A percentile compares a stretch with the other conserved stretches of the same genome.
phyloP scores from a whole-genome alignment of 495 filamentous ascomycete genomes.

The Neurospora hispaniola region DNA sequence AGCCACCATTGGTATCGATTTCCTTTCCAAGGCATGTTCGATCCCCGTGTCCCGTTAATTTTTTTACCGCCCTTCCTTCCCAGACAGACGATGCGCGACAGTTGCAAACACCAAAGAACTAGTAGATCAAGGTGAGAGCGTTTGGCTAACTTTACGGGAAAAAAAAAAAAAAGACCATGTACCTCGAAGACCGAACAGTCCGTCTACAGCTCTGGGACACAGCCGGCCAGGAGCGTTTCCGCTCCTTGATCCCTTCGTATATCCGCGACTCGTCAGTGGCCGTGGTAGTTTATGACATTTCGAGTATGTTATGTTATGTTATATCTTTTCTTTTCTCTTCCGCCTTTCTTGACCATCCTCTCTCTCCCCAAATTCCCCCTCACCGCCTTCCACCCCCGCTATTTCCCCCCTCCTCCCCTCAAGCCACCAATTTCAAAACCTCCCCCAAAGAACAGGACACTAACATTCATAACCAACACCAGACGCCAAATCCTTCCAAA shows the following conservation, averaged over 20 bases:
- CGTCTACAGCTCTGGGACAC: constrained; percentile 98
- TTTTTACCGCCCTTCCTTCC: neutral
- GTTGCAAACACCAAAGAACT: neutral
- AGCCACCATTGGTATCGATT: constrained; percentile 98
- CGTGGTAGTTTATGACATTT: constrained; percentile 97
- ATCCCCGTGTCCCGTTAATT: too few species aligned
- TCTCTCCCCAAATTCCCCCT: neutral
- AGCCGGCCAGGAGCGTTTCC: constrained; percentile 93
- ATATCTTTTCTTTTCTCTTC: neutral
- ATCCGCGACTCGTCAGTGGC: constrained; percentile 95
- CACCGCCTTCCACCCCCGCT: neutral
- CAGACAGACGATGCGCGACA: neutral
- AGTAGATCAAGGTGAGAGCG: too few species aligned
- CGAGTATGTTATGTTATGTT: constrained; percentile 44
- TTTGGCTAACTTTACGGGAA: too few species aligned
- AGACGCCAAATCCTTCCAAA: constrained; percentile 90
- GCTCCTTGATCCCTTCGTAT: constrained; percentile 92
- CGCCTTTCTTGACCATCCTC: neutral
- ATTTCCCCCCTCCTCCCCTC: neutral
- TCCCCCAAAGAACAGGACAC: neutral
- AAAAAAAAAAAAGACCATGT: constrained; percentile 61
- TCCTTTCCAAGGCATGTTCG: constrained; percentile 77
- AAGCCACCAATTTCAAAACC: too few species aligned
- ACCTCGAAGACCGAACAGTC: constrained; percentile 95
- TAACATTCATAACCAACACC: constrained; percentile 3